Percentiles rank a stretch among this genome's conserved stretches.
phyloP scores from a whole-genome alignment of 768 basidiomycete genomes.

The Tricholoma flavovirens region DNA sequence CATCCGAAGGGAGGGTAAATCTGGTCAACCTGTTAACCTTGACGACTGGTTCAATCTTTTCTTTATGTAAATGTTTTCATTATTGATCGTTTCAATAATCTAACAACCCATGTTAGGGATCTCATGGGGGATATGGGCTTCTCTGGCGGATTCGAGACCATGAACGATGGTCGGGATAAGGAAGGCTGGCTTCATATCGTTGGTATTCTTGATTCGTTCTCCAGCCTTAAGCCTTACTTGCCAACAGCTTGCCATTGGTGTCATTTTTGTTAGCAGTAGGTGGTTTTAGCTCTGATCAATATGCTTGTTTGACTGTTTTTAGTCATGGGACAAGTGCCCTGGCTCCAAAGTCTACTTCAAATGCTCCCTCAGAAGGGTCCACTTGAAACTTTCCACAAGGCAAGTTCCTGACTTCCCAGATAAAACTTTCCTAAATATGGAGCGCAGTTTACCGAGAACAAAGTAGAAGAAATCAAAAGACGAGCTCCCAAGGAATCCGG shows the following conservation, averaged over 20 bases:
- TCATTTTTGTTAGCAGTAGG: not conserved
- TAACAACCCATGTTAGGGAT: not conserved
- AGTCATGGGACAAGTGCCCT: constrained; percentile 2
- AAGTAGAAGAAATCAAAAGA: not conserved
- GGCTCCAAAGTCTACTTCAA: not conserved
- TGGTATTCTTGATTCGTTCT: not conserved
- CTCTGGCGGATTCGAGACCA: not conserved
- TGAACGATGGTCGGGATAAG: not conserved
- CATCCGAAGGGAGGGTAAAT: not conserved
- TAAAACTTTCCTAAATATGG: not conserved
- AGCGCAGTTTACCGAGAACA: not conserved
- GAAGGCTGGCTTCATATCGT: not conserved
- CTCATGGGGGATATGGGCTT: constrained; percentile 1
- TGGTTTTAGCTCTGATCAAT: not conserved
- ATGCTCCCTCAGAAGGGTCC: constrained; percentile 1
- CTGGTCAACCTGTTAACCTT: not conserved
- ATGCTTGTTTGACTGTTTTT: not conserved
- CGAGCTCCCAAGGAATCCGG: not conserved
- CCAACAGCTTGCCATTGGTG: not conserved
- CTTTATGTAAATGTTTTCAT: not conserved
- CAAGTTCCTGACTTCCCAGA: not conserved
- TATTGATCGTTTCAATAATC: not conserved
- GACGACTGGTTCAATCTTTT: not conserved
- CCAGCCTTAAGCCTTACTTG: not conserved
- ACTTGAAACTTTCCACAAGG: not conserved